A percentile compares a stretch with the other conserved stretches of the same genome.
Conservation (phyloP, 371 early-diverging fungal genomes). For the Coemansia sp. region DNA sequence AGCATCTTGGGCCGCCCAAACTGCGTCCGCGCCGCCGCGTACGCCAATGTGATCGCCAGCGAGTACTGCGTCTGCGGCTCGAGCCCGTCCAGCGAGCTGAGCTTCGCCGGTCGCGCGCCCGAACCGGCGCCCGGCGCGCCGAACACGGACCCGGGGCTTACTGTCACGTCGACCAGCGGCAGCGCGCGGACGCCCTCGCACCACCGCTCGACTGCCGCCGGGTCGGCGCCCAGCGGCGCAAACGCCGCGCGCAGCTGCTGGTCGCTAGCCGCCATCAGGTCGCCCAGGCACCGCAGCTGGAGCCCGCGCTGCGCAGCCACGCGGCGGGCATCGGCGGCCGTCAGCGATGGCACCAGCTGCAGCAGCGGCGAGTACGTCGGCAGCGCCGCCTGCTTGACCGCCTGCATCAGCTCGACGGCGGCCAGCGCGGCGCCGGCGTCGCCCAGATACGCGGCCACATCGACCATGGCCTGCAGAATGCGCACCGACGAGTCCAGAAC, state of each 20-base stretch:
- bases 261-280: constrained; percentile 29
- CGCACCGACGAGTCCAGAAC: constrained; percentile 91
- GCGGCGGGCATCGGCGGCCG: constrained; percentile 9
- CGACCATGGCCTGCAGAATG: constrained; percentile 88
- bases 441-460: constrained; percentile 75
- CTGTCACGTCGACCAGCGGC: constrained; percentile 21
- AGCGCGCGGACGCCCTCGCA: constrained; percentile 33
- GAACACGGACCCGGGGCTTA: constrained; percentile 8
- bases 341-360: constrained; percentile 55
- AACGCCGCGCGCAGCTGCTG: constrained; percentile 13
- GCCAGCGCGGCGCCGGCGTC: constrained; percentile 62
- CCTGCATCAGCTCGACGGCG: constrained; percentile 77
- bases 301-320: background rate
- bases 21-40: constrained; percentile 2
- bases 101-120: constrained; percentile 17
- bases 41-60: constrained; percentile 28
- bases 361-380: constrained; percentile 67
- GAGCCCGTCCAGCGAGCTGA: constrained; percentile 53
- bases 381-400: constrained; percentile 89
- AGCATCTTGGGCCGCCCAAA: constrained; percentile 41
- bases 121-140: background rate
- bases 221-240: constrained; percentile 1
- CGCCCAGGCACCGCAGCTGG: constrained; percentile 21
- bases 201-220: constrained; percentile 14
- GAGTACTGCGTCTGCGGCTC: constrained; percentile 57